phyloP scores from a whole-genome alignment of 257 asterid species.

The Solanum chaucha region DNA sequence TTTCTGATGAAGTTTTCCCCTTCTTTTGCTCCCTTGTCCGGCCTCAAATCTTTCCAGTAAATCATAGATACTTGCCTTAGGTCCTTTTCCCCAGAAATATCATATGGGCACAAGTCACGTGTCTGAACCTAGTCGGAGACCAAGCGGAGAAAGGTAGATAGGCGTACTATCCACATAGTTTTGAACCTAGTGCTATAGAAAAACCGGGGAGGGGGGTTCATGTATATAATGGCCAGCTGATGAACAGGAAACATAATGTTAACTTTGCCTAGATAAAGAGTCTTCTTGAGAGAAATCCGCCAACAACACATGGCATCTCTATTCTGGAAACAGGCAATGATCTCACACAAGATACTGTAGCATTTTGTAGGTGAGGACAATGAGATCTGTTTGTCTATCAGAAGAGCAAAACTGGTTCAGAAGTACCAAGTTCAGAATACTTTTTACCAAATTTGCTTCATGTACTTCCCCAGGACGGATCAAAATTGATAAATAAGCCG shows the following conservation, averaged over 20 bases:
- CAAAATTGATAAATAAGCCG: not conserved
- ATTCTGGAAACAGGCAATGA: not conserved
- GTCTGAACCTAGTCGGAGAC: not conserved
- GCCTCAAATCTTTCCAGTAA: not conserved
- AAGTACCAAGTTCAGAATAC: no score
- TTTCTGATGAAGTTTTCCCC: not conserved
- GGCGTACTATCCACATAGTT: not conserved
- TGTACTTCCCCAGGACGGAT: not conserved
- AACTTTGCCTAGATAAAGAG: not conserved
- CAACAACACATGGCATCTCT: not conserved
- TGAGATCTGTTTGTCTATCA: no score
- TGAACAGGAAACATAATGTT: not conserved
- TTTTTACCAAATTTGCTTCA: not conserved
- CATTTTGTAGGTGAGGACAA: no score
- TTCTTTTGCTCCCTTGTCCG: not conserved
- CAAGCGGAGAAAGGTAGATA: not conserved
- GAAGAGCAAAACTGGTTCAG: not conserved
- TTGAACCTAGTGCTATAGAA: not conserved
- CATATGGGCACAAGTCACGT: not conserved
- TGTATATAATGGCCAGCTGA: no score
- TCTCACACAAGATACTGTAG: not conserved
- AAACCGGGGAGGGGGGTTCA: no score
- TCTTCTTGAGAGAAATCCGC: not conserved
- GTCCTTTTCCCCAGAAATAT: not conserved
- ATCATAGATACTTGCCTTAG: not conserved